A percentile compares a stretch with the other conserved stretches of the same genome.
These are phyloP conservation scores for Whalleya microplaca DNA, from an alignment of 2,329 filamentous ascomycete species.

Conservation along the genomic window DNA sequence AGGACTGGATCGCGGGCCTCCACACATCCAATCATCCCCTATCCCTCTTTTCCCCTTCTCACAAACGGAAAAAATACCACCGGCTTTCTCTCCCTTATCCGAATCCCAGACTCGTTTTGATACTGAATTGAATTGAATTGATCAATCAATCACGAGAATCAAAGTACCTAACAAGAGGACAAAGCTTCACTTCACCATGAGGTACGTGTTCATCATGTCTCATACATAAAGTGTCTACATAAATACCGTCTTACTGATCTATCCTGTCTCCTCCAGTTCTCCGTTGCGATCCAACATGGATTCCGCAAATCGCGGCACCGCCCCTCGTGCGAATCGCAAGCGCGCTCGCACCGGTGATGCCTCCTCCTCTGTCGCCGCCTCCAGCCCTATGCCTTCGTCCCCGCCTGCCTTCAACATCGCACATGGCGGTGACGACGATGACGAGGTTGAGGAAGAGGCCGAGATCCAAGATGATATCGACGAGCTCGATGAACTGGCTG, in stretches of 20 bases:
- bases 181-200: constrained; percentile 23
- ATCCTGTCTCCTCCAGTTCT: constrained; percentile 59
- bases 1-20: background rate
- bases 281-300: constrained; percentile 80
- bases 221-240: background rate
- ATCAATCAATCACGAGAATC: background rate
- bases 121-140: background rate
- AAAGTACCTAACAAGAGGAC: background rate
- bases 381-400: constrained; percentile 69
- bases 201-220: constrained; percentile 9
- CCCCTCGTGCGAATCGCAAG: constrained; percentile 56
- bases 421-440: constrained; percentile 70
- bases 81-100: background rate
- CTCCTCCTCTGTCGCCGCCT: constrained; percentile 56
- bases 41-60: background rate
- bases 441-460: constrained; percentile 72
- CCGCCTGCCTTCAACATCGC: constrained; percentile 67
- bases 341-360: constrained; percentile 58
- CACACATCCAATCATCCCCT: background rate
- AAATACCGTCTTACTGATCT: constrained; percentile 2
- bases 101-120: background rate
- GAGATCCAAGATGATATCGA: constrained; percentile 75
- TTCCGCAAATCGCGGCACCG: constrained; percentile 78
- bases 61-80: no score
- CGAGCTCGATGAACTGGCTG: constrained; percentile 79